Evolutionary conservation across 2,329 filamentous ascomycete species (phyloP).

Genomic region (Scedosporium minutisporum): DNA sequence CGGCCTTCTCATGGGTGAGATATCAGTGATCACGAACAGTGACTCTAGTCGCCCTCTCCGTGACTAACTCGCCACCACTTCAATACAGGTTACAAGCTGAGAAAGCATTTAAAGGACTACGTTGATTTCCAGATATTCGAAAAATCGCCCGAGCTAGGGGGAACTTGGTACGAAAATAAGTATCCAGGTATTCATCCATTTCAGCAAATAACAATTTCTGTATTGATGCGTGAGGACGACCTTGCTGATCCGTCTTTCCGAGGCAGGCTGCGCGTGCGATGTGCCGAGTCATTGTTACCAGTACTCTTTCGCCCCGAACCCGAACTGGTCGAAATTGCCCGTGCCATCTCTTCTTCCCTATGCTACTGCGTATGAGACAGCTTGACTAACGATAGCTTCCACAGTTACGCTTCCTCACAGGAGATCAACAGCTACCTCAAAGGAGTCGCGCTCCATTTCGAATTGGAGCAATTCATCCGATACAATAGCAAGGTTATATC

Average conservation of each 20-base stretch:
- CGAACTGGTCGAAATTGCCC: conserved; percentile 26
- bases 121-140: conserved; percentile 16
- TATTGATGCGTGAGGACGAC: conserved; percentile 17
- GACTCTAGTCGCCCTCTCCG: background rate
- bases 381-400: background rate
- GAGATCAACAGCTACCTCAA: conserved; percentile 31
- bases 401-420: conserved; percentile 23
- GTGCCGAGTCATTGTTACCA: conserved; percentile 33
- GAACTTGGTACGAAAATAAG: conserved; percentile 14
- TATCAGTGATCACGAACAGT: background rate
- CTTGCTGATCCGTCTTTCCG: conserved; percentile 8
- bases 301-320: conserved; percentile 30
- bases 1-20: background rate
- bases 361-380: background rate
- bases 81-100: conserved; percentile 14
- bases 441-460: conserved; percentile 25
- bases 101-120: conserved; percentile 10
- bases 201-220: conserved; percentile 22
- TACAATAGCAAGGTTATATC: conserved; percentile 13
- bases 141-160: conserved; percentile 9
- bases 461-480: conserved; percentile 19
- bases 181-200: conserved; percentile 18
- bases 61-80: background rate
- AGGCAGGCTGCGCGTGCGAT: conserved; percentile 27
- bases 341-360: background rate